phyloP scores from a whole-genome alignment of 495 filamentous ascomycete species.

The Aspergillus carlsbadensis region DNA sequence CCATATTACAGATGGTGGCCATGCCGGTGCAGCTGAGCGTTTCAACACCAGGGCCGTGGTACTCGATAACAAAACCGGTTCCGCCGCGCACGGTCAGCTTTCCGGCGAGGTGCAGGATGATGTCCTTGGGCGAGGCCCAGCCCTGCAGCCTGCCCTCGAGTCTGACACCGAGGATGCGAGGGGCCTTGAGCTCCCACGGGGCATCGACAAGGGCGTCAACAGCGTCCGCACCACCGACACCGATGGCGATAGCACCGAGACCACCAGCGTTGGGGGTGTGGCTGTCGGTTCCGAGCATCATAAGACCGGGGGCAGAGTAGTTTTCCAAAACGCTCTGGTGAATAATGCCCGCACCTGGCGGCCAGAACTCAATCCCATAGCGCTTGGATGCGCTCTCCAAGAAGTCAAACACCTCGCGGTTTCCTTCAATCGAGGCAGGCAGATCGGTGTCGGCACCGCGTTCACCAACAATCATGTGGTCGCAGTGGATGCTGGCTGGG shows the following conservation, averaged over 20 bases:
- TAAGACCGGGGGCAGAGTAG: conserved; percentile 92
- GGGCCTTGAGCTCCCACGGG: conserved; percentile 98
- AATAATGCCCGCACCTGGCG: conserved; percentile 97
- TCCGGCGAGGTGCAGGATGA: conserved; percentile 97
- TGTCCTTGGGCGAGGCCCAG: conserved; percentile 96
- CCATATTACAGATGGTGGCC: conserved; percentile 76
- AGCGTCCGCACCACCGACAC: conserved; percentile 97
- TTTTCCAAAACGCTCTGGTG: conserved; percentile 98
- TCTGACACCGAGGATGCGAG: conserved; percentile 94
- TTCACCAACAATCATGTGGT: conserved; percentile 95
- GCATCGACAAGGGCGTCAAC: conserved; percentile 98
- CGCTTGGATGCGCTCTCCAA: conserved; percentile 90
- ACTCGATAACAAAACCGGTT: conserved; percentile 95
- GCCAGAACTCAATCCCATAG: conserved; percentile 99
- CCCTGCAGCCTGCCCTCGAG: conserved; percentile 87
- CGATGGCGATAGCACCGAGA: conserved; percentile 90
- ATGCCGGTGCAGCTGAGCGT: conserved; percentile 66
- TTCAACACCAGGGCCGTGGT: conserved; percentile 83
- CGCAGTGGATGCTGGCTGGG: conserved; percentile 96
- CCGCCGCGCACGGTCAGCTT: conserved; percentile 98
- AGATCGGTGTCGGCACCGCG: conserved; percentile 87
- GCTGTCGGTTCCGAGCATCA: conserved; percentile 99
- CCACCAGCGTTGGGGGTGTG: conserved; percentile 97
- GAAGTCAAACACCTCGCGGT: conserved; percentile 97
- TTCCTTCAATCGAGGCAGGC: conserved; percentile 81